Evolutionary conservation across 2,329 filamentous ascomycete species (phyloP), one percentile per base, ranked within the genome.

Genomic region (Penicillium griseofulvum): DNA sequence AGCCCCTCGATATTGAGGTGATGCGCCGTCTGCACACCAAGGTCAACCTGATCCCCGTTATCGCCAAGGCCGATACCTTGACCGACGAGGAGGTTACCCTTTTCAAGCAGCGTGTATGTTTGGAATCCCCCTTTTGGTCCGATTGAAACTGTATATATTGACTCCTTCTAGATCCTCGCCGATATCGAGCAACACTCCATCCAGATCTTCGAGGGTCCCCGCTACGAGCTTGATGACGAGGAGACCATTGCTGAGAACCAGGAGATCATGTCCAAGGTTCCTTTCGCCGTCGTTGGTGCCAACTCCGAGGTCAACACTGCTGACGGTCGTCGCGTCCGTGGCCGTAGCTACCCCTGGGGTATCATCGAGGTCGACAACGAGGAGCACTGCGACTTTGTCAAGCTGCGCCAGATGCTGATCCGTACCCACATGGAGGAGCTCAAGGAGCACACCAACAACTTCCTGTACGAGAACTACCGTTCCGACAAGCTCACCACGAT

Each of bases 361-460:
- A 87, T 94, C 68, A 97, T 99, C 65, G 94, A 99, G 80, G 94
- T 99, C 62, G 94, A 99, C 80, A 99, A 99, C 76, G 94, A 99
- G 84, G 94, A 99, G 78, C 94, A 99, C 83, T 99, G 94, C 73
- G 94, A 99, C 80, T 99, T 99, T 66, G 94, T 97, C 79, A 99
- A 99, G 87, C 87, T 99, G 59, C 91, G 94, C 77, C 94, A 99
- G 80, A 99, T 99, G 94, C 87, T 99, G 66, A 97, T 99, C 81
- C 90, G 94, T 76, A 99, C 94, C 54, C 94, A 99, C 84, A 99
- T 99, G 94, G 94, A 99, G 77, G 94, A 99, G 81, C 91, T 99
- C 81, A 99, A 99, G 87, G 94, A 99, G 83, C 91, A 99, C 83
- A 99, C 94, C 77, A 99, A 97, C 87, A 99, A 99, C 81, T 85